Base-by-base conservation (phyloP, 1,139 yeast species). In the Spathaspora sp. region DNA sequence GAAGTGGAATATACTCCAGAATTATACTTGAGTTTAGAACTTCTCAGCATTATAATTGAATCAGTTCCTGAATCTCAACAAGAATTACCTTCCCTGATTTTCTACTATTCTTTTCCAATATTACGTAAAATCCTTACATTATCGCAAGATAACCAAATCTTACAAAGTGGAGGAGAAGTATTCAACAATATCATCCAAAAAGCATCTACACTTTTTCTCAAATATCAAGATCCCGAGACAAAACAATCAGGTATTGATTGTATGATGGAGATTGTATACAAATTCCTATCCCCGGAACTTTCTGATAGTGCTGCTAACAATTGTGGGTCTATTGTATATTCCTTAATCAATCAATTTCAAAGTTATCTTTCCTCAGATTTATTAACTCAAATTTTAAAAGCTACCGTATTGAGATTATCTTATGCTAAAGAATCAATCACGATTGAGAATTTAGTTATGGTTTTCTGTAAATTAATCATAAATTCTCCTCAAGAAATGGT, bases 291-390 rank as follows among this genome's bases (percentile, higher is more conserved):
- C 1, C 89, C 95, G 0, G 72, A 76, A 7, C 72, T 88, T 51
- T 78, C 87, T 10, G 97, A 89, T 57, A 78, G 85, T 47, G 96
- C 96, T 0, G 91, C 95, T 1, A 76, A 83, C 61, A 82, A 84
- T 52, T 78, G 84, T 48, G 95, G 95, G 1, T 78, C 80, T 15
- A 76, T 89, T 31, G 82, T 89, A 2, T 74, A 84, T 7, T 80
- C 88, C 0, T 71, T 88, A 42, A 73, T 89, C 20, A 76, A 80
- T 23, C 80, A 81, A 53, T 89, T 86, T 59, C 76, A 72, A 53
- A 58, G 59, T 26, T 72, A 76, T 50, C 70, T 84, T 23, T 79
- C 80, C 20, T 59, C 58, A 24, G 78, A 74, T 13, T 68, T 82
- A 43, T 69, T 85, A 13, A 74, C 81, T 0, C 79, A 78, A 46